Percentiles rank a stretch among this genome's conserved stretches.
These are phyloP conservation scores for Penicillium steckii DNA, from an alignment of 495 filamentous ascomycete genomes.

Conservation along the genomic window DNA sequence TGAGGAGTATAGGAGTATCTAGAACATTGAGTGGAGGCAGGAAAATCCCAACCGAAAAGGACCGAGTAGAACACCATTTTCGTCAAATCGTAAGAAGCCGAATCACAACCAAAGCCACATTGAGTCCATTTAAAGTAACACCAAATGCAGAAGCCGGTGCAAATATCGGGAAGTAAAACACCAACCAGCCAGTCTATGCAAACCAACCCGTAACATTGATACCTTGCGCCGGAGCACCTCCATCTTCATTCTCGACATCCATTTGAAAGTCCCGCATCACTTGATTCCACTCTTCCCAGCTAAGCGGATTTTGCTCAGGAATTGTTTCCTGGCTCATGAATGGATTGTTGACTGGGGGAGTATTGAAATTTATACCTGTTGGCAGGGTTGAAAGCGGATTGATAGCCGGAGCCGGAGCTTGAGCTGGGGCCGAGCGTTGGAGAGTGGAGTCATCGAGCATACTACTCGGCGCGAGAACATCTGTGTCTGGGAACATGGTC, in stretches of 20 bases:
- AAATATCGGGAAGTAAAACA: too few species aligned
- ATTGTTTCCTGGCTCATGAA: conserved; percentile 13
- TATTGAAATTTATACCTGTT: conserved; percentile 3
- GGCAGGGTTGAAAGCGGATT: conserved; percentile 9
- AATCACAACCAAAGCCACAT: neutral
- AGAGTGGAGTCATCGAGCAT: conserved; percentile 6
- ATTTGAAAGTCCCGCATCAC: conserved; percentile 52
- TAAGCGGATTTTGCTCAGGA: conserved; percentile 13
- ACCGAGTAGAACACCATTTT: neutral
- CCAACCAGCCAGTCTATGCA: conserved; percentile 7
- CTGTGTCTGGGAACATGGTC: conserved; percentile 31
- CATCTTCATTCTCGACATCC: conserved; percentile 35
- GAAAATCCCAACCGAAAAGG: neutral
- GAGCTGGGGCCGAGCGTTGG: conserved; percentile 4
- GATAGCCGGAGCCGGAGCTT: conserved; percentile 4
- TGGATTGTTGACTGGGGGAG: conserved; percentile 1
- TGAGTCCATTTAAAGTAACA: neutral
- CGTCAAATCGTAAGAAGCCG: conserved; percentile 5
- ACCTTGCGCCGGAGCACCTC: conserved; percentile 13
- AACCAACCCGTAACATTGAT: conserved; percentile 37
- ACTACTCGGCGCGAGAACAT: conserved; percentile 23
- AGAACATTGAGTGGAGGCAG: neutral
- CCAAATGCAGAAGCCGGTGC: too few species aligned
- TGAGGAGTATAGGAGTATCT: neutral
- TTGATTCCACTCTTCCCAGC: conserved; percentile 49